Evolutionary conservation across 768 basidiomycete species (phyloP).

Genomic region (Hypholoma sublateritium): DNA sequence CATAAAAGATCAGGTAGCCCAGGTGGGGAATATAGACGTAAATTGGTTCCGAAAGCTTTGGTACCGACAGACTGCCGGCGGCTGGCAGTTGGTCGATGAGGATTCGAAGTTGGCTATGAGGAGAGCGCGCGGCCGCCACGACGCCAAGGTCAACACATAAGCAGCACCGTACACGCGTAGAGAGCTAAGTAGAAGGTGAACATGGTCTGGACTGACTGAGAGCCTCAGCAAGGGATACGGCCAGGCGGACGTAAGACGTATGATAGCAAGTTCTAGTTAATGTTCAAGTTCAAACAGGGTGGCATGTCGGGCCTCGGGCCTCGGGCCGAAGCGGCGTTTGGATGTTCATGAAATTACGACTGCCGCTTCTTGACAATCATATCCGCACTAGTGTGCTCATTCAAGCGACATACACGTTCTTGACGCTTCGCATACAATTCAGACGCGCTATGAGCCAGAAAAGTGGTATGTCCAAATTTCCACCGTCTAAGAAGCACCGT

Average conservation of each 20-base stretch:
- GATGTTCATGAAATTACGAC: neutral
- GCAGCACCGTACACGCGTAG: too few relatives aligned
- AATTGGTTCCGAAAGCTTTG: too few relatives aligned
- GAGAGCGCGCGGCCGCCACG: neutral
- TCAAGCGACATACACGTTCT: neutral
- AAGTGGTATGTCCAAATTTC: conserved; percentile 11
- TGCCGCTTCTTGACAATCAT: neutral
- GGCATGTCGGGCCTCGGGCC: neutral
- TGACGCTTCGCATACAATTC: neutral
- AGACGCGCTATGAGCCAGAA: conserved; percentile 15
- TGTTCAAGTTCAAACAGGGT: too few relatives aligned
- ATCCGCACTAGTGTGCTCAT: neutral
- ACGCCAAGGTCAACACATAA: too few relatives aligned
- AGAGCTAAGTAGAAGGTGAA: too few relatives aligned
- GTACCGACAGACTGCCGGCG: too few relatives aligned
- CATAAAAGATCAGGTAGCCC: neutral
- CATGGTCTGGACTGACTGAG: too few relatives aligned
- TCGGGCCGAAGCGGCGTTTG: neutral
- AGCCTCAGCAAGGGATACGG: too few relatives aligned
- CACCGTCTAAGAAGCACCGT: neutral
- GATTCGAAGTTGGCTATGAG: neutral
- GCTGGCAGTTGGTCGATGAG: neutral
- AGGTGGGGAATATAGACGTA: neutral
- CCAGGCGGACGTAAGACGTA: too few relatives aligned
- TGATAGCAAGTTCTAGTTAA: too few relatives aligned